Conservation (phyloP, 169 alveolate species). For the Plasmodium coatneyi region DNA sequence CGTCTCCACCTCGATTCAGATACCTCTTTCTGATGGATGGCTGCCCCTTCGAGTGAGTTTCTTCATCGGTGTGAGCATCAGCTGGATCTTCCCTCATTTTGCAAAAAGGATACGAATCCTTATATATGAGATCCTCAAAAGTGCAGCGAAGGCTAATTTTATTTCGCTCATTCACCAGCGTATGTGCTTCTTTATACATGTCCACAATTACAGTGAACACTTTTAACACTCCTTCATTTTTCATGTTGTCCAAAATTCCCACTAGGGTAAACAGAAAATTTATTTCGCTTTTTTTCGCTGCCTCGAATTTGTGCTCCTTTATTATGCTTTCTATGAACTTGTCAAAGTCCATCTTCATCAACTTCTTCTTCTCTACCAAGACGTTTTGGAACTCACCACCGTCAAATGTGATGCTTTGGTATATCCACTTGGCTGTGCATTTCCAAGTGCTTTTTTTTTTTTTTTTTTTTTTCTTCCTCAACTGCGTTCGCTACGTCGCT, state of each 20-base stretch:
- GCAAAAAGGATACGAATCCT: slow-evolving; percentile 32
- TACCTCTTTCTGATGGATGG: background rate
- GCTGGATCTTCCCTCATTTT: background rate
- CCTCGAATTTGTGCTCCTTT: slow-evolving; percentile 10
- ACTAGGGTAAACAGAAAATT: slow-evolving; percentile 44
- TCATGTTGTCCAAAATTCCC: slow-evolving; percentile 17
- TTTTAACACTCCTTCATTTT: slow-evolving; percentile 49
- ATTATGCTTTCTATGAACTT: slow-evolving; percentile 4
- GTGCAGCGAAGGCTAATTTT: background rate
- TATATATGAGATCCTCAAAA: slow-evolving; percentile 1
- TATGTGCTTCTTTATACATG: slow-evolving; percentile 13
- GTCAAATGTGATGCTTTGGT: background rate
- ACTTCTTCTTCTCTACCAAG: slow-evolving; percentile 21
- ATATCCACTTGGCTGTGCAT: background rate
- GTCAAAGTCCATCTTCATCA: slow-evolving; percentile 31
- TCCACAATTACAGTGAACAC: slow-evolving; percentile 28
- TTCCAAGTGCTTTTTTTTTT: background rate
- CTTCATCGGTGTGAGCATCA: background rate
- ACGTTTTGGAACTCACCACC: background rate
- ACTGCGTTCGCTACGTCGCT: background rate
- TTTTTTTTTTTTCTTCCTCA: background rate
- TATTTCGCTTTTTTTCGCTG: slow-evolving; percentile 16
- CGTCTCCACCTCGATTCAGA: background rate
- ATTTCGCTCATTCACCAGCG: slow-evolving; percentile 18
- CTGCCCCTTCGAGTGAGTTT: background rate